Base-by-base conservation (phyloP, 2,329 filamentous ascomycete species). In the Colletotrichum gloeosporioides region DNA sequence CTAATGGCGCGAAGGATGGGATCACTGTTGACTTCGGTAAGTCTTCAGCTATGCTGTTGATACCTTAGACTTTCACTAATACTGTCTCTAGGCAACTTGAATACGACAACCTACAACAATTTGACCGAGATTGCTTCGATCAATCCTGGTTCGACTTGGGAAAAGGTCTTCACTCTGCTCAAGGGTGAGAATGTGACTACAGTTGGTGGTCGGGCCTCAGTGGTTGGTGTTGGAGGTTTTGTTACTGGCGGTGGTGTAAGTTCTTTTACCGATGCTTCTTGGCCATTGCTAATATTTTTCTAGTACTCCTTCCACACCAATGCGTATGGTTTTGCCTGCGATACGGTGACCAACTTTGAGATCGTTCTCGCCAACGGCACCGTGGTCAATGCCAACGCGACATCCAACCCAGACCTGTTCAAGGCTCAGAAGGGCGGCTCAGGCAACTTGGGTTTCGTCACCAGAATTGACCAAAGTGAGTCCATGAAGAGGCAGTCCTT, bases 361-460 rank as follows among this genome's bases (percentile, higher is more conserved):
- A 82, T 90, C 32, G 87, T 90, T 4, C 83, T 88, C 1, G 83
- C 83, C 0, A 79, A 84, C 62, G 87, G 88, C 7, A 70, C 76
- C 2, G 82, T 89, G 22, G 80, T 88, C 31, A 85, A 86, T 8
- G 87, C 85, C 16, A 88, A 85, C 64, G 77, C 77, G 0, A 63
- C 80, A 0, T 72, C 83, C 9, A 83, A 89, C 68, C 13, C 79
- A 0, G 87, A 89, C 53, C 82, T 90, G 1, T 89, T 82, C 80
- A 84, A 84, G 71, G 88, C 87, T 1, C 81, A 89, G 3, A 86
- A 87, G 71, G 88, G 88, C 8, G 88, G 88, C n/a, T 84, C 84
- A 6, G 85, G 83, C 59, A 90, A 89, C 79, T 85, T 88, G 61
- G 87, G 86, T n/a, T 82, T 86, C 69, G 81, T 84, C 22, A 83